phyloP scores from a whole-genome alignment of 148 eudicot genomes.

The Cornus controversa region DNA sequence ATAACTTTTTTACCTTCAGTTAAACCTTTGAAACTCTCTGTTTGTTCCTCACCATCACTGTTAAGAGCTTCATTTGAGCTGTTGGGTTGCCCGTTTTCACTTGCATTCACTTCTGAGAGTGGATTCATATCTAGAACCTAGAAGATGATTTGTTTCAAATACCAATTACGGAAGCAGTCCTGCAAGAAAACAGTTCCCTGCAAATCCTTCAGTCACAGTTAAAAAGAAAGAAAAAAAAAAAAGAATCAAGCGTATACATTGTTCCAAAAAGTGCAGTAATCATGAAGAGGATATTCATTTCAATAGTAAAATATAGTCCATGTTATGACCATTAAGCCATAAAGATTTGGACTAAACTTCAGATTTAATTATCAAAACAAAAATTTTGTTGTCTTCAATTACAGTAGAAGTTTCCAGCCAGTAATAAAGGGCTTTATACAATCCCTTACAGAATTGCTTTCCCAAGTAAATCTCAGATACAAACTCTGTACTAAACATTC shows the following conservation, averaged over 20 bases:
- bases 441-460: not conserved
- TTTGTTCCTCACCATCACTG: conserved; percentile 36
- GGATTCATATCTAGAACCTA: conserved; percentile 48
- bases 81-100: conserved; percentile 33
- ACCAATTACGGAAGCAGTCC: not conserved
- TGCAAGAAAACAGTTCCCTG: conserved; percentile 17
- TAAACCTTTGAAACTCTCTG: conserved; percentile 30
- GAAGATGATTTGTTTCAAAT: conserved; percentile 13
- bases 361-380: no score
- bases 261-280: not conserved
- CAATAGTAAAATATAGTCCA: not conserved
- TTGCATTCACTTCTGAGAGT: conserved; percentile 25
- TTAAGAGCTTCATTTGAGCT: conserved; percentile 24
- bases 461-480: not conserved
- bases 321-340: not conserved
- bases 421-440: not conserved
- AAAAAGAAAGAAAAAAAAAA: not conserved
- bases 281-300: not conserved
- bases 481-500: not conserved
- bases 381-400: not conserved
- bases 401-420: not conserved
- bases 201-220: not conserved
- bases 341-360: not conserved
- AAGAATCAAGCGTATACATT: not conserved
- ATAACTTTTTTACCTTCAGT: conserved; percentile 24